Conservation (phyloP, 2,329 filamentous ascomycete genomes). For the Aspergillus thermomutatus region DNA sequence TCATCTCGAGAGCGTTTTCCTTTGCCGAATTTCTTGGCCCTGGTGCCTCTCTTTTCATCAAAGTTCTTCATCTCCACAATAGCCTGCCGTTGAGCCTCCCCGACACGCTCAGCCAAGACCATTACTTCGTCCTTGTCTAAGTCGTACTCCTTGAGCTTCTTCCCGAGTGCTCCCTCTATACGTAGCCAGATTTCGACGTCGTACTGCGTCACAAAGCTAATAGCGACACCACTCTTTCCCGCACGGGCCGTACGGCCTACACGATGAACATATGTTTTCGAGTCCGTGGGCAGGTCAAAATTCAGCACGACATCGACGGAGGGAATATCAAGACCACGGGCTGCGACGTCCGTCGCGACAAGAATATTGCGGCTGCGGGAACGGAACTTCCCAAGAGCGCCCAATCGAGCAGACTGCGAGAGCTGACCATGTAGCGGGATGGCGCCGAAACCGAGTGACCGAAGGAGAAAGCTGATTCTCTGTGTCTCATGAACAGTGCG, state of each 20-base stretch:
- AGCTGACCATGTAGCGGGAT: constrained; percentile 93
- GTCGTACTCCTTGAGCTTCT: constrained; percentile 67
- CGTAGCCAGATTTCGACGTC: constrained; percentile 76
- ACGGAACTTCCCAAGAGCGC: constrained; percentile 87
- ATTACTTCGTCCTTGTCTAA: constrained; percentile 79
- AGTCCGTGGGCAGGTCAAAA: constrained; percentile 77
- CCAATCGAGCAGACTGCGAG: constrained; percentile 79
- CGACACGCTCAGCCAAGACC: constrained; percentile 72
- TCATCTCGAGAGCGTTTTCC: constrained; percentile 57
- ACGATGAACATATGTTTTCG: constrained; percentile 86
- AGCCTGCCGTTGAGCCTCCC: constrained; percentile 78
- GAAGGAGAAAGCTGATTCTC: constrained; percentile 75
- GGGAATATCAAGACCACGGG: constrained; percentile 87
- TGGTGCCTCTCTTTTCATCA: constrained; percentile 62
- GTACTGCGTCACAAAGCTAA: constrained; percentile 83
- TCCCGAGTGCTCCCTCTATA: constrained; percentile 78
- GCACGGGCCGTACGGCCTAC: constrained; percentile 86
- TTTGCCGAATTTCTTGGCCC: constrained; percentile 50
- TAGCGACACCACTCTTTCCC: constrained; percentile 76
- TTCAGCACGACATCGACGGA: constrained; percentile 87
- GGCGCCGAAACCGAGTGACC: constrained; percentile 80
- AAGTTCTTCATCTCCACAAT: constrained; percentile 78
- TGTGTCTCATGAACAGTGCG: constrained; percentile 90
- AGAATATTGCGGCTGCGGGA: constrained; percentile 77
- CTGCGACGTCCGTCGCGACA: constrained; percentile 87